phyloP scores from a whole-genome alignment of 352 stramenopile species.

The Phytophthora ohioensis region DNA sequence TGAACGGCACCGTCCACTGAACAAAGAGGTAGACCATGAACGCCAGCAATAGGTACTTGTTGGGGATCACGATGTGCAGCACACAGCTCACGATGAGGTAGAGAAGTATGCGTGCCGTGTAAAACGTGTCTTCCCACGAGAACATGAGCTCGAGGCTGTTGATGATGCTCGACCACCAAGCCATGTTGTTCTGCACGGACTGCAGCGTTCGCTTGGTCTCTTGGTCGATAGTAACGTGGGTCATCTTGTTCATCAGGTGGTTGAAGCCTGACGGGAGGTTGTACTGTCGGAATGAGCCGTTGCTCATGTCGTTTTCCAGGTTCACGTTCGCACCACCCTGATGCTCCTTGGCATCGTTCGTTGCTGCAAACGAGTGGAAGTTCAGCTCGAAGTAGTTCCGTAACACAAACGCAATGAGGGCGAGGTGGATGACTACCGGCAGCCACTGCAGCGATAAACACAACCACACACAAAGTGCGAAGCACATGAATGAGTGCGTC shows the following conservation, averaged over 20 bases:
- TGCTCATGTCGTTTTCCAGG: conserved; percentile 45
- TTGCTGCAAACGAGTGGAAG: conserved; percentile 75
- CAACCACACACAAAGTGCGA: conserved; percentile 84
- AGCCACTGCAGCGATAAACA: conserved; percentile 87
- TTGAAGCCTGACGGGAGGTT: conserved; percentile 86
- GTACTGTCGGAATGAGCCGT: conserved; percentile 78
- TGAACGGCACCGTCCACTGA: conserved; percentile 84
- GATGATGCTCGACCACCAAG: conserved; percentile 87
- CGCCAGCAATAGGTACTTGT: conserved; percentile 84
- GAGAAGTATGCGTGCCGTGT: conserved; percentile 82
- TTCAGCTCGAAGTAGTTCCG: conserved; percentile 90
- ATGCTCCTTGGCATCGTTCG: conserved; percentile 61
- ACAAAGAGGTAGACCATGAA: conserved; percentile 84
- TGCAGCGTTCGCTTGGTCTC: conserved; percentile 87
- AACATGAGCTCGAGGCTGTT: conserved; percentile 90
- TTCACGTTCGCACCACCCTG: conserved; percentile 20
- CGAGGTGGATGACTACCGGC: conserved; percentile 79
- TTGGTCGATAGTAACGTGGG: conserved; percentile 83
- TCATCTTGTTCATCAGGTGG: conserved; percentile 92
- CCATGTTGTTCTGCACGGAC: conserved; percentile 91
- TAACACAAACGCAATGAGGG: conserved; percentile 81
- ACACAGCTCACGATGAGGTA: conserved; percentile 88
- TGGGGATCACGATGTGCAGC: conserved; percentile 85
- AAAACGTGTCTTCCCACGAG: conserved; percentile 89
- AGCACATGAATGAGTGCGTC: conserved; percentile 88